Evolutionary conservation across 768 basidiomycete species (phyloP), one percentile per base, ranked within the genome.

Genomic region (Termitomyces sp.): DNA sequence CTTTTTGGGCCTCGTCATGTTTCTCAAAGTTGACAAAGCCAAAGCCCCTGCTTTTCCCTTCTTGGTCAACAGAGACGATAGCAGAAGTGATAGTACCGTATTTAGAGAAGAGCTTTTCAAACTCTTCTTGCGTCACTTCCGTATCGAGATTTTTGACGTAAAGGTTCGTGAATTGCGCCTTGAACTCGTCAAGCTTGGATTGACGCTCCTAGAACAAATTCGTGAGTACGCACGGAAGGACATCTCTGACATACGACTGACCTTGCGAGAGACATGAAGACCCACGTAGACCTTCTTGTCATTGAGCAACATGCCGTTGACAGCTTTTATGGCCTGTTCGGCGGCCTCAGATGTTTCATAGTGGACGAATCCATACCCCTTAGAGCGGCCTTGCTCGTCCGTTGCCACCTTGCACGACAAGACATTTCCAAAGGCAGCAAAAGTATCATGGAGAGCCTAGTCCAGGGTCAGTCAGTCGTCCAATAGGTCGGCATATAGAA

Each of bases 281-380:
- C 97, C 97, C 63, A 99, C 97, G 66, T 87, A 99, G 63, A 99
- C 97, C 79, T 98, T 98, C 78, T 97, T 98, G 80, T 99, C 97
- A 74, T 98, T 98, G 70, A 99, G 79, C 63, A 99, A 73, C 97
- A 99, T 99, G 62, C 96, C 94, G 70, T 99, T 97, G 70, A 98
- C 97, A 54, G 93, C 89, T 75, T 97, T 95, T 82, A 99, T 98
- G 63, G 97, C 97, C 50, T 82, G 85, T 14, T 95, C 91, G 57
- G 95, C 94, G 19, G 96, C 91, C 73, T 98, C 97, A 50, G 89
- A 90, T 55, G 94, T 97, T 76, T 98, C 94, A 74, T 98, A 99
- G 72, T 99, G 97, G 56, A 99, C 97, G 73, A 96, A 99, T 42
- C 96, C 97, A 69, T 98, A 99, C 61, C 97, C 97, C 72, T 92